These are phyloP conservation scores for Solanum lycopersicoides DNA, from an alignment of 257 asterid genomes.

Conservation along the genomic window DNA sequence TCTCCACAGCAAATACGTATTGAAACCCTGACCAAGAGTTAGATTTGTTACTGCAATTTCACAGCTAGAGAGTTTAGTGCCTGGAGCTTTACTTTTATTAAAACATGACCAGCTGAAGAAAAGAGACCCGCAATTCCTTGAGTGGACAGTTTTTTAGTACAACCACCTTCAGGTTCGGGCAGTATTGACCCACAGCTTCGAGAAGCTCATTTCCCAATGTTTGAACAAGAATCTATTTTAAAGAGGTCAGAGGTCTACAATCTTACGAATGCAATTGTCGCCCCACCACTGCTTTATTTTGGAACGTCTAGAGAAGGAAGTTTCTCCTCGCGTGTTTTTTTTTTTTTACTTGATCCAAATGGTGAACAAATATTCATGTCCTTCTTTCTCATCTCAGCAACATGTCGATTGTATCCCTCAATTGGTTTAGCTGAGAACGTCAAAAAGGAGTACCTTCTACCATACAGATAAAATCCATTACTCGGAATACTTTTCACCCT, in stretches of 20 bases:
- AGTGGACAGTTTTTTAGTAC: constrained; percentile 52
- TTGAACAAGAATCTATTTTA: constrained; percentile 57
- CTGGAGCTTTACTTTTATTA: constrained; percentile 60
- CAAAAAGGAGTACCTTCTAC: not conserved
- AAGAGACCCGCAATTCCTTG: constrained; percentile 36
- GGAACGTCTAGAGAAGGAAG: not conserved
- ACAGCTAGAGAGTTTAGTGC: constrained; percentile 9
- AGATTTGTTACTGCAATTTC: constrained; percentile 27
- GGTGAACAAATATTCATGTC: not conserved
- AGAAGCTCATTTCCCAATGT: constrained; percentile 16
- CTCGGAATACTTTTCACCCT: not conserved
- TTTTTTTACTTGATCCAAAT: not conserved
- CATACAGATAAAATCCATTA: not conserved
- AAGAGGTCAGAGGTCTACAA: not conserved
- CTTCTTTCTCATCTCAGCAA: not conserved
- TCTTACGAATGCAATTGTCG: not conserved
- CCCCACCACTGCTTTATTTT: not conserved
- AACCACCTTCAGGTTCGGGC: constrained; percentile 35
- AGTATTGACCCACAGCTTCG: not conserved
- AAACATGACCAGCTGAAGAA: constrained; percentile 45
- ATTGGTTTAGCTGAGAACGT: not conserved
- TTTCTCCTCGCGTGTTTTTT: not conserved
- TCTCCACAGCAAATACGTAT: constrained; percentile 60
- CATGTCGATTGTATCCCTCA: not conserved
- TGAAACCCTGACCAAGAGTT: not conserved